Conservation (phyloP, 768 basidiomycete genomes). For the Calocybe indica region DNA sequence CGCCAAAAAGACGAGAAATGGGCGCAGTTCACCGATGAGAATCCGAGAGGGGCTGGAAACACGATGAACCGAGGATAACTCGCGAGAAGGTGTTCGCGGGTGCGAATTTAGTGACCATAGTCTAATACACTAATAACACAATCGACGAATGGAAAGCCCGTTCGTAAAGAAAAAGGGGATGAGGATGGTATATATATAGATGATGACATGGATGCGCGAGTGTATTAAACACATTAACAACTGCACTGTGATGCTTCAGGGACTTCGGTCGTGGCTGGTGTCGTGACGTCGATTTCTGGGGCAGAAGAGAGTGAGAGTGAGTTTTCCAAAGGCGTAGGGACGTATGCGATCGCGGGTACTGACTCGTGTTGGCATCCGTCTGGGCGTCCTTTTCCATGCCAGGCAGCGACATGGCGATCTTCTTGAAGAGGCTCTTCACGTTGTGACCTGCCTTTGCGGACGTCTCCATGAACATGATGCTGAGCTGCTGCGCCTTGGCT, state of each 20-base stretch:
- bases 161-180: background rate
- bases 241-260: conserved; percentile 86
- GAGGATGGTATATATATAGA: conserved; percentile 14
- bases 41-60: conserved; percentile 92
- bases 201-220: conserved; percentile 8
- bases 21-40: conserved; percentile 81
- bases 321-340: background rate
- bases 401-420: conserved; percentile 96
- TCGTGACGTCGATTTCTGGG: conserved; percentile 89
- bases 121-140: conserved; percentile 16
- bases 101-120: conserved; percentile 2
- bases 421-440: conserved; percentile 98
- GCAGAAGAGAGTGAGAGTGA: conserved; percentile 3
- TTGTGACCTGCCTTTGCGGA: conserved; percentile 99
- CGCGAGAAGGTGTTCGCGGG: background rate
- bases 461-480: conserved; percentile 99
- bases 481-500: conserved; percentile 80
- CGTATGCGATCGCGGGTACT: conserved; percentile 9
- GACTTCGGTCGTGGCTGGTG: conserved; percentile 56
- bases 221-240: conserved; percentile 42
- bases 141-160: conserved; percentile 4
- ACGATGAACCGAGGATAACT: conserved; percentile 88
- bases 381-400: conserved; percentile 87
- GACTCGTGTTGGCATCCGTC: conserved; percentile 50
- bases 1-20: conserved; percentile 86